These are phyloP conservation scores for Colletotrichum lentis DNA, from an alignment of 2,329 filamentous ascomycete species.

Conservation along the genomic window DNA sequence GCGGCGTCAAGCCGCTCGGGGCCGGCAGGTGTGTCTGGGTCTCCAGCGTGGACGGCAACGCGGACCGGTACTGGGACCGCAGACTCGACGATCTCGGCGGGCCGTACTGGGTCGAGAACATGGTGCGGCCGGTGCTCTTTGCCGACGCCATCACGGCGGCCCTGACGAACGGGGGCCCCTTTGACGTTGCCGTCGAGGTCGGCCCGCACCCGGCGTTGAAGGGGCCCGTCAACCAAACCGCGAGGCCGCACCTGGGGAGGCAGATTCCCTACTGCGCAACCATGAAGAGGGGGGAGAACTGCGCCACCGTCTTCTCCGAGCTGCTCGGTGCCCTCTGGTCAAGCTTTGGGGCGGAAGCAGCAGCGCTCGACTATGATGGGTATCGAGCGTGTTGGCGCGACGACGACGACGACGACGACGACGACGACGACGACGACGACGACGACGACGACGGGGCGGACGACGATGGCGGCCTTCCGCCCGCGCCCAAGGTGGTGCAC, in stretches of 20 bases:
- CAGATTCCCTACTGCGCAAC: conserved; percentile 13
- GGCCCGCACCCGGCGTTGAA: conserved; percentile 20
- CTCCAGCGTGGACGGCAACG: neutral
- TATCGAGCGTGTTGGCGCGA: conserved; percentile 3
- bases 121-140: conserved; percentile 17
- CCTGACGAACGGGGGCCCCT: conserved; percentile 37
- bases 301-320: neutral
- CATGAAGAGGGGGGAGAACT: conserved; percentile 7
- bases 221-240: conserved; percentile 16
- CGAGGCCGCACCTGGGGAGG: conserved; percentile 8
- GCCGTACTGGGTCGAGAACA: conserved; percentile 25
- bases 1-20: neutral
- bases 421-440: too few relatives aligned
- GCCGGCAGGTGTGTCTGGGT: neutral
- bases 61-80: neutral
- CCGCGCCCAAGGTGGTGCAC: conserved; percentile 34
- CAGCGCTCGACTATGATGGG: neutral
- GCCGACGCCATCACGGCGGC: conserved; percentile 14
- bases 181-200: conserved; percentile 16
- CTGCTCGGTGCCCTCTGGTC: conserved; percentile 13
- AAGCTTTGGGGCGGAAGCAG: neutral
- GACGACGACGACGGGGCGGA: too few relatives aligned
- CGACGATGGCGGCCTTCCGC: too few relatives aligned
- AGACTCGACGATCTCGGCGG: neutral
- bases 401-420: too few relatives aligned